Evolutionary conservation across 2,329 filamentous ascomycete genomes (phyloP), one percentile per base, ranked within the genome.

Genomic region (Clonostachys chloroleuca): DNA sequence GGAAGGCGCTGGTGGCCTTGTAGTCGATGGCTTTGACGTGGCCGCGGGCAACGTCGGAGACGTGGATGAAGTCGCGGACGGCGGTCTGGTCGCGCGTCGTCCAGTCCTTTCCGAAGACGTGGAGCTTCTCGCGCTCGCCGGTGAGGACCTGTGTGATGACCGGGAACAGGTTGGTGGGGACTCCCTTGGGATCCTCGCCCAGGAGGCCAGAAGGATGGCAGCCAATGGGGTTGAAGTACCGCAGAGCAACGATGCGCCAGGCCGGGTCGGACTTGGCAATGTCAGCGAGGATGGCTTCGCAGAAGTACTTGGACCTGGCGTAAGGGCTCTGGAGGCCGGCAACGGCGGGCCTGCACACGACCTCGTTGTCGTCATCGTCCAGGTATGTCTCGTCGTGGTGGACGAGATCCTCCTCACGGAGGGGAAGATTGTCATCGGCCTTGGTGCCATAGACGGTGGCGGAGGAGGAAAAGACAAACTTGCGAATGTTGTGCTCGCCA

Each of bases 221-320:
- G 8, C 83, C 83, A 46, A 85, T 78, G 1, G 83, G 83, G 52
- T 86, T 86, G 67, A 86, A 86, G 63, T 86, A 86, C 33, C 83
- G 73, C 30, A 86, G 68, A 5, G 80, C 79, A 34, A 81, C 78
- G 53, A 85, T 81, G 14, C 75, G 76, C 80, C 81, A 84, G 20
- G 75, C 71, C 6, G 80, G 73, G 59, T 86, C 80, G 4, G 83
- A 76, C 16, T 69, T 64, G 13, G 80, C 81, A 39, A 83, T 63
- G 57, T 86, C 83, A 13, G 78, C 77, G 13, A 86, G 65, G 42
- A 86, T 85, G 9, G 81, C 81, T 58, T 86, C 83, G 50, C 79
- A 81, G 64, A 86, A 82, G 70, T 80, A 86, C 61, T 86, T 86
- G 3, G 81, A 80, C 45, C 83, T 73, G 16, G 81, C 83, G 56